Evolutionary conservation across 2,329 filamentous ascomycete species (phyloP), one percentile per base, ranked within the genome.

Genomic region (Orbilia oligospora): DNA sequence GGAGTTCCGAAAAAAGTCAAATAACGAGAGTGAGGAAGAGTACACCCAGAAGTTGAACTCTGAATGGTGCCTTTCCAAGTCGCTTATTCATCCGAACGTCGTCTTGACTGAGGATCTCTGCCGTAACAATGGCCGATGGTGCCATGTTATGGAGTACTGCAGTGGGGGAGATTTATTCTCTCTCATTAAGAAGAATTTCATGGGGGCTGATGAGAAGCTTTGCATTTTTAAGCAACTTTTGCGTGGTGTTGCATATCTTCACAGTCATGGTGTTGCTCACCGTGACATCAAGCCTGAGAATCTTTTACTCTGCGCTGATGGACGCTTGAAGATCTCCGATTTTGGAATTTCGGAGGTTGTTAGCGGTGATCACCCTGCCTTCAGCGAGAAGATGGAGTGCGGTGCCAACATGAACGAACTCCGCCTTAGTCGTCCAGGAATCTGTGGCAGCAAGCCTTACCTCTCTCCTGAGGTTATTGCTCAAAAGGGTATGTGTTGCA

Each of bases 61-160:
- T 0, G 94, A 97, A 83, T 97, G 90, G 85, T 93, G 91, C 84
- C 94, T 97, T 80, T 92, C 92, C 77, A 94, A 94, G 86, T 93
- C 92, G 80, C 85, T 94, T 78, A 89, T 93, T 82, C 93, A 97
- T 83, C 93, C 93, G 64, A 97, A 97, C 84, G 92, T 97, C 81
- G 92, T 97, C 80, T 89, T 93, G 84, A 94, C 93, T 0, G 86
- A 94, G 70, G 89, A 91, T 33, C 87, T 97, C 5, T 96, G 93
- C 85, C 90, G 88, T 14, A 88, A 94, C 81, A 89, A 90, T 81
- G 81, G 81, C 44, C 90, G 91, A 46, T 97, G 92, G 92, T 94
- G 93, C 83, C 93, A 97, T 83, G 93, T 97, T 71, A 97, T 97
- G 94, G 93, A 97, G 83, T 97, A 92, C 84, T 97, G 94, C 85